Evolutionary conservation across 345 rosid genomes (phyloP), one percentile per base, ranked within the genome.

Genomic region (Cardamine occulta): DNA sequence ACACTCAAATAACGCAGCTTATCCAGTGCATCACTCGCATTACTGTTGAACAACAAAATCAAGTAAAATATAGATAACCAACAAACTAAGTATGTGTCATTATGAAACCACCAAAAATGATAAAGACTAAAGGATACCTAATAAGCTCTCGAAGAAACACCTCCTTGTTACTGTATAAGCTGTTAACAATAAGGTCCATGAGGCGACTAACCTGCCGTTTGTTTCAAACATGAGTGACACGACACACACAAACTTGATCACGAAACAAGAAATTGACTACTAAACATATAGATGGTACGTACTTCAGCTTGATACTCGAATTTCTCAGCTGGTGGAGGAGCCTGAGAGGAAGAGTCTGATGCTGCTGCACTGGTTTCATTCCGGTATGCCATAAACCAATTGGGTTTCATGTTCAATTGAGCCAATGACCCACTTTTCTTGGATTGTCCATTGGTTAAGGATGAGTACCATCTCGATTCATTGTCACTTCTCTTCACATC

Each of bases 11-110:
- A 95, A 74, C 99, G 87, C 63, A 95, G 79, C 77, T 95, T 95
- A 86, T 95, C 98, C 86, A 90, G 69, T 54, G 99, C 99, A 85
- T 95, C 99, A 74, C 99, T 95, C 72, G 98, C 99, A 83, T 95
- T 95, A 71, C 99, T 95, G 88, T 45, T 37, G 67, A n/a, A 21
- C 18, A 73, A 34, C 5, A 63, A 79, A 74, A 74, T 0, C 47
- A 28, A 55, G 59, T 23, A 45, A 47, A 14, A 64, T 1, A n/a
- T 0, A 40, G 18, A 66, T 78, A 37, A 58, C 35, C 29, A 66
- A 19, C 35, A 47, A 17, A 53, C n/a, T 1, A 23, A 56, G 17
- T 13, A 63, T 51, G 31, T 18, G 17, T 6, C 29, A 9, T 24
- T 12, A 28, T 6, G 4, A 42, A 51, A 37, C 55, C 71, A 54